Conservation (phyloP, 257 asterid species). For the Jaltomata sinuosa region DNA sequence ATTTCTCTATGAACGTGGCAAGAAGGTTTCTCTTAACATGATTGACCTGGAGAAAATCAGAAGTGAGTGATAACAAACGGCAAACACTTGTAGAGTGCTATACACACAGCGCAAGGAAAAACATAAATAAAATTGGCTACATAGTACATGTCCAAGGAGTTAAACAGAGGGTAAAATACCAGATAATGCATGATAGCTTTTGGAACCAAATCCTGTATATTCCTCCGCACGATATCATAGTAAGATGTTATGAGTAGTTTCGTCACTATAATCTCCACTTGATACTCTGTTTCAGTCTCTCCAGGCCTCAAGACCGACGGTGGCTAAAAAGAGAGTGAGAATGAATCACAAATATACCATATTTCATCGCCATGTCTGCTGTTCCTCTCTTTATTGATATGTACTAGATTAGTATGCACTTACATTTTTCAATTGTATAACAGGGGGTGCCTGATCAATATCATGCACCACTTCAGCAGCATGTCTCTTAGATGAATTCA, state of each 20-base stretch:
- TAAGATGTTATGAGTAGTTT: slow-evolving; percentile 52
- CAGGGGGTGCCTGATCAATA: not conserved
- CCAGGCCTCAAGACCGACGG: slow-evolving; percentile 44
- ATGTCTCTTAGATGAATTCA: not conserved
- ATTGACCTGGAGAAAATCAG: slow-evolving; percentile 10
- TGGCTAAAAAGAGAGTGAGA: slow-evolving; percentile 24
- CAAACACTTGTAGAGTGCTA: not conserved
- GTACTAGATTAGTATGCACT: not conserved
- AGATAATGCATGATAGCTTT: slow-evolving; percentile 77
- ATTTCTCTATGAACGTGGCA: slow-evolving; percentile 1
- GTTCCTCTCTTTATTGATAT: not conserved
- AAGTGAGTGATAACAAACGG: not conserved
- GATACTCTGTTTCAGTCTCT: slow-evolving; percentile 43
- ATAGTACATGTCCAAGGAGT: not conserved
- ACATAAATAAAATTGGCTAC: not conserved
- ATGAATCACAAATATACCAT: not conserved
- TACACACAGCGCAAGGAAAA: not conserved
- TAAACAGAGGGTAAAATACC: slow-evolving; percentile 4
- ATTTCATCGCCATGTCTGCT: not conserved
- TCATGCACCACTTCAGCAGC: not conserved
- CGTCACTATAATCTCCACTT: slow-evolving; percentile 45
- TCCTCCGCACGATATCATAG: slow-evolving; percentile 61
- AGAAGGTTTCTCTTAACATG: slow-evolving; percentile 12
- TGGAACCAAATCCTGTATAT: slow-evolving; percentile 58
- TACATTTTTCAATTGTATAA: not conserved